Base-by-base conservation (phyloP, 352 stramenopile species). In the Globisporangium megalacanthum region DNA sequence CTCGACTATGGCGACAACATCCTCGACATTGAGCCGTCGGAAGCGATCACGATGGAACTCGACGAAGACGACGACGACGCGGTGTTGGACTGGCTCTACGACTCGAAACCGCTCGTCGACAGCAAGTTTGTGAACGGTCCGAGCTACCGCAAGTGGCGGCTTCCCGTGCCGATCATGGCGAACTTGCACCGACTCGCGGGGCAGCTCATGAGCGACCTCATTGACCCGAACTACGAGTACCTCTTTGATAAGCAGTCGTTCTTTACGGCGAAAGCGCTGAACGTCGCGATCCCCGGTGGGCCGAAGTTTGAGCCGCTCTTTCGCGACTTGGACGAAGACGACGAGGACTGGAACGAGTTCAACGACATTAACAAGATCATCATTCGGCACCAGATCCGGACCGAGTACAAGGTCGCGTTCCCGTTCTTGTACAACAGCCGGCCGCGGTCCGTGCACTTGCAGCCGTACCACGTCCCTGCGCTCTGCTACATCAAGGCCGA, bases 361-460 rank as follows among this genome's bases (percentile, higher is more conserved):
- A 99, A 99, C 64, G 97, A 99, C 73, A 98, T 99, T 70, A 98
- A 99, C 75, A 99, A 99, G 77, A 99, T 99, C 69, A 99, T 99
- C 70, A 98, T 99, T 65, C 94, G 97, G 6, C 88, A 98, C 70
- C 96, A 97, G 63, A 99, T 99, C 67, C 88, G 97, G 22, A 99
- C 96, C 4, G 97, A 99, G 73, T 99, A 99, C 79, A 96, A 96
- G 57, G 97, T 99, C 66, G 97, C 97, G 10, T 99, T 99, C 72
- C 97, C 97, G 15, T 98, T 99, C 69, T 73, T 99, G 45, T 99
- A 99, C 86, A 99, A 99, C 70, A 98, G 92, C 54, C 81, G 97
- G 44, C 97, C 97, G 41, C 80, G 97, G 3, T 96, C 96, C 35
- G 95, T 99, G 14, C 77, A 96, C 44, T 87, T 99, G 37, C 83